Base-by-base conservation (phyloP, 2,329 filamentous ascomycete genomes). In the Xylaria sp. region DNA sequence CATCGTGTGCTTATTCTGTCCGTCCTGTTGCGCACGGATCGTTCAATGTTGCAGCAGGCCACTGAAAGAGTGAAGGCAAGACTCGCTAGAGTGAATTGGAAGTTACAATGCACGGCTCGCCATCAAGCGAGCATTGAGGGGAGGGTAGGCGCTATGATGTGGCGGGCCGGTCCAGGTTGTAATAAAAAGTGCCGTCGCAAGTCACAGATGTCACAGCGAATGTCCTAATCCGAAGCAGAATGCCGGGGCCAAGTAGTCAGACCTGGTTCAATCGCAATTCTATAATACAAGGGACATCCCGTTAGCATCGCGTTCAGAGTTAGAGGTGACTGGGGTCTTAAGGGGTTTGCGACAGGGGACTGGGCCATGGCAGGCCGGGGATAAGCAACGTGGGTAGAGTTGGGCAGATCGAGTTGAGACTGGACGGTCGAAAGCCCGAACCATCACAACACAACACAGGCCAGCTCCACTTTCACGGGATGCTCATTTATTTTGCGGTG, bases 1-100 rank as follows among this genome's bases (percentile, higher is more conserved):
- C 92, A 94, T 94, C 19, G 39, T 75, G 71, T 56, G 11, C 14
- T 60, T 21, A 17, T 59, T 55, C 7, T 19, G 14, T 61, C 24
- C 45, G 21, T 45, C 47, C 36, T 51, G 8, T n/a, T 36, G 27
- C 4, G 30, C 30, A 42, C 12, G 12, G 42, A 24, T 34, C 27
- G 60, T 50, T 42, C 27, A 32, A 27, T 30, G 27, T 39, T 30
- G 58, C 45, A 50, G 48, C n/a, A 61, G 27, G 30, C 30, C 24
- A 34, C 55, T 47, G 7, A 30, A 51, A 12, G 14, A 58, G 14
- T 32, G 4, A 42, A 42, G 12, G 32, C 17, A 50, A 48, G 5
- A 61, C 17, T 39, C 17, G 17, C 19, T 59, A 17, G 19, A 39
- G 32, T 32, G 30, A 17, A 56, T 17, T 63, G 50, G 45, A n/a